Evolutionary conservation across 176 grass and related monocot species (phyloP).

Genomic region (Oryza nivara): DNA sequence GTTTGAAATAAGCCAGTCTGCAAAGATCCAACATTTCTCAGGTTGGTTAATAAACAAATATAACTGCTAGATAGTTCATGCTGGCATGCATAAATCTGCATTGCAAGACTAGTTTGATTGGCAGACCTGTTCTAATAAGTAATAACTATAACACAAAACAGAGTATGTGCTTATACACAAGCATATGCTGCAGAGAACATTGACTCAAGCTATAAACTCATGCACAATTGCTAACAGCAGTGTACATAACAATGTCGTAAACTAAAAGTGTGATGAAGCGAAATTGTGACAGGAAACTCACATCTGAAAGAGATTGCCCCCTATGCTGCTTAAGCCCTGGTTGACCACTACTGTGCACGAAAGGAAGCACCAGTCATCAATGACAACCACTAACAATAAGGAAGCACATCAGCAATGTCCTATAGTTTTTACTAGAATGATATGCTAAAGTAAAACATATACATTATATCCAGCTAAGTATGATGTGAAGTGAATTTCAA

Average conservation of each 20-base stretch:
- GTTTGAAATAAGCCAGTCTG: background rate
- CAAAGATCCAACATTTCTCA: conserved; percentile 20
- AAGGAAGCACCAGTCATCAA: conserved; percentile 37
- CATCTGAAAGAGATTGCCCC: conserved; percentile 46
- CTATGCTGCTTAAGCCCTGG: conserved; percentile 36
- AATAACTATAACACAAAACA: background rate
- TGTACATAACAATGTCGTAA: conserved; percentile 13
- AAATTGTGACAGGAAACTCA: conserved; percentile 45
- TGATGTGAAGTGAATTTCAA: conserved; percentile 48
- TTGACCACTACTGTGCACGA: conserved; percentile 59
- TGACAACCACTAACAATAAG: conserved; percentile 28
- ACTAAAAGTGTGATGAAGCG: background rate
- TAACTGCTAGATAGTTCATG: conserved; percentile 29
- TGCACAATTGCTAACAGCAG: background rate
- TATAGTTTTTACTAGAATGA: background rate
- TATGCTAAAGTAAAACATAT: conserved; percentile 20
- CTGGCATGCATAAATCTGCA: conserved; percentile 30
- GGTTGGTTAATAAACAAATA: conserved; percentile 16
- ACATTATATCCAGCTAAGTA: conserved; percentile 41
- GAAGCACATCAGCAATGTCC: conserved; percentile 13
- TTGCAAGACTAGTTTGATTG: conserved; percentile 17
- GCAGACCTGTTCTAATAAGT: background rate
- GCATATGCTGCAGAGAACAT: conserved; percentile 1
- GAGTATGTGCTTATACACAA: conserved; percentile 4
- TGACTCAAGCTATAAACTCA: conserved; percentile 30